phyloP scores from a whole-genome alignment of 257 asterid genomes.

The Ligustrum vulgare region DNA sequence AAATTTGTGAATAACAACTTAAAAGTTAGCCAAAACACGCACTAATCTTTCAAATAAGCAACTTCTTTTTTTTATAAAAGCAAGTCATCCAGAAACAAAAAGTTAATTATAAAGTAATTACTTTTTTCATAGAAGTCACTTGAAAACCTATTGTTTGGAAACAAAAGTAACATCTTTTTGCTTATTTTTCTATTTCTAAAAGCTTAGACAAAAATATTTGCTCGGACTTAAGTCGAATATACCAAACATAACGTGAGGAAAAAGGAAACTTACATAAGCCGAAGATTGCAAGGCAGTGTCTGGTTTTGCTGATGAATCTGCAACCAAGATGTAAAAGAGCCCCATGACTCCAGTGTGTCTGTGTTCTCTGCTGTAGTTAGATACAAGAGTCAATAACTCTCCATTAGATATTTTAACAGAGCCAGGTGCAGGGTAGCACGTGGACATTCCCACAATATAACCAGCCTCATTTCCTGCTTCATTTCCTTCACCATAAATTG shows the following conservation, averaged over 20 bases:
- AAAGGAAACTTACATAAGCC: slow-evolving; percentile 34
- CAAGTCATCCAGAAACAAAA: too few relatives aligned
- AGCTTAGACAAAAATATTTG: too few relatives aligned
- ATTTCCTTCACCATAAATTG: slow-evolving; percentile 67
- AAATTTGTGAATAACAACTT: too few relatives aligned
- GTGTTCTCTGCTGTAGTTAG: slow-evolving; percentile 57
- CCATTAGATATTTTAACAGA: slow-evolving; percentile 68
- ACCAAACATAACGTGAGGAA: not conserved
- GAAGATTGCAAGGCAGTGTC: slow-evolving; percentile 25
- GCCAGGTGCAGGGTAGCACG: slow-evolving; percentile 81
- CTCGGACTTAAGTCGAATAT: too few relatives aligned
- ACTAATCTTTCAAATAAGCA: too few relatives aligned
- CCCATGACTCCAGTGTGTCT: slow-evolving; percentile 87
- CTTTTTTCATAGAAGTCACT: too few relatives aligned
- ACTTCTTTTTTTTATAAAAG: too few relatives aligned
- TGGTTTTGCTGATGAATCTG: slow-evolving; percentile 38
- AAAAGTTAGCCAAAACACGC: too few relatives aligned
- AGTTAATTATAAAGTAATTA: too few relatives aligned
- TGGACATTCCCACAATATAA: slow-evolving; percentile 80
- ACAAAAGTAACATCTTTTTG: too few relatives aligned
- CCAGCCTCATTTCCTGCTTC: slow-evolving; percentile 88
- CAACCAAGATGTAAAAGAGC: slow-evolving; percentile 69
- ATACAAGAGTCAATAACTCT: slow-evolving; percentile 59
- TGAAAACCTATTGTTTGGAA: too few relatives aligned
- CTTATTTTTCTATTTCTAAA: too few relatives aligned